Conservation (phyloP, 208 protist species). For the Wallacemonas collosoma region DNA sequence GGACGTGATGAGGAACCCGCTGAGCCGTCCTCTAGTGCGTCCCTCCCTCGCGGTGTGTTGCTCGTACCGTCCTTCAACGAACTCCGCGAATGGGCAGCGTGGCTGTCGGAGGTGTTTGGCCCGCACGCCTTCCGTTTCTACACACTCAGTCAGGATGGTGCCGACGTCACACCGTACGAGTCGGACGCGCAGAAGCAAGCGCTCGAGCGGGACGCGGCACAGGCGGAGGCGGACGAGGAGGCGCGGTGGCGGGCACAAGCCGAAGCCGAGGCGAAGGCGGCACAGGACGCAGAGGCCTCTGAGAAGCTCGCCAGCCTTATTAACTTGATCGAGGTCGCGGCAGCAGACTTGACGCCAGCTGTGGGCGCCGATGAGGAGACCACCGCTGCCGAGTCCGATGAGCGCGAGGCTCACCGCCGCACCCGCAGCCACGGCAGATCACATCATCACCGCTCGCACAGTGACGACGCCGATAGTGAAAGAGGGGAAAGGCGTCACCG, state of each 20-base stretch:
- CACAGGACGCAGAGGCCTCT: neutral
- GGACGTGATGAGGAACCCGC: neutral
- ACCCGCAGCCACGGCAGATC: constrained; percentile 17
- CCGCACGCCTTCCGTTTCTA: constrained; percentile 47
- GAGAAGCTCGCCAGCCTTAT: neutral
- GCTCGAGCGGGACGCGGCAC: constrained; percentile 5
- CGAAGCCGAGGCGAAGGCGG: constrained; percentile 1
- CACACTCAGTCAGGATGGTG: constrained; percentile 31
- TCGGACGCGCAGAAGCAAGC: neutral
- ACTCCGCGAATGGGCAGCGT: constrained; percentile 35
- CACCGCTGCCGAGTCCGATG: neutral
- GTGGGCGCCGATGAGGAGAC: neutral
- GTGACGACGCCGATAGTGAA: neutral
- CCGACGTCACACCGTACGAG: neutral
- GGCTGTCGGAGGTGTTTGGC: constrained; percentile 60
- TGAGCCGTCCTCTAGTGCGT: neutral
- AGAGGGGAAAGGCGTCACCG: neutral
- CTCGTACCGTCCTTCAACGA: constrained; percentile 50
- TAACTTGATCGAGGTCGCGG: constrained; percentile 9
- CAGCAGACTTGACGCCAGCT: constrained; percentile 3
- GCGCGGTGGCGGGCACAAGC: constrained; percentile 10
- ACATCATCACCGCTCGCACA: constrained; percentile 3
- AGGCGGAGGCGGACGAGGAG: constrained; percentile 11
- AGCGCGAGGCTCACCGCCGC: neutral
- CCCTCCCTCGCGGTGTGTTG: constrained; percentile 45